phyloP scores from a whole-genome alignment of 208 protist species.

The Leishmania turanica region DNA sequence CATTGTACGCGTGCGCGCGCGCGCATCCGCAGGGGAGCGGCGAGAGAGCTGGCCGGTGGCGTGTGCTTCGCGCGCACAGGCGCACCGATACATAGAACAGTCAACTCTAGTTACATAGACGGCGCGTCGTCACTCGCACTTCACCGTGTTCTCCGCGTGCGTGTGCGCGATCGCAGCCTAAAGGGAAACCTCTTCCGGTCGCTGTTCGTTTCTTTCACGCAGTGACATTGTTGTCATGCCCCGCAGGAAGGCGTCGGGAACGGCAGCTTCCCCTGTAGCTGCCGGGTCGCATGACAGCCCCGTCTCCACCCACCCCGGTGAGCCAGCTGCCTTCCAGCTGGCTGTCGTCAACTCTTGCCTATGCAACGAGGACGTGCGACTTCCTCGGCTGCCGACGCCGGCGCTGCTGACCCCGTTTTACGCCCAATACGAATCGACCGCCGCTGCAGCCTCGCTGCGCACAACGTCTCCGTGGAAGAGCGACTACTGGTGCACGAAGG shows the following conservation, averaged over 20 bases:
- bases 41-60: background rate
- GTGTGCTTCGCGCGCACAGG: background rate
- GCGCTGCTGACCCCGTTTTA: slow-evolving; percentile 63
- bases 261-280: background rate
- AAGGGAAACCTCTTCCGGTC: background rate
- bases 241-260: background rate
- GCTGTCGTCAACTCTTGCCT: slow-evolving; percentile 58
- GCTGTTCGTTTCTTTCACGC: background rate
- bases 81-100: background rate
- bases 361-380: slow-evolving; percentile 48
- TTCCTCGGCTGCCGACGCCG: slow-evolving; percentile 50
- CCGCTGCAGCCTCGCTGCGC: background rate
- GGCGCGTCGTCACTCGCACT: background rate
- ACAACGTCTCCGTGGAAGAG: slow-evolving; percentile 15
- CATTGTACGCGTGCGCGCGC: background rate
- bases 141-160: background rate
- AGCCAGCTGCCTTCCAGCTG: slow-evolving; percentile 31
- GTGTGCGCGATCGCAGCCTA: background rate
- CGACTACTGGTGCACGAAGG: slow-evolving; percentile 52
- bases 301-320: background rate
- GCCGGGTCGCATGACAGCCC: background rate
- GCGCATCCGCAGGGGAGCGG: background rate
- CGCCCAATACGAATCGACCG: slow-evolving; percentile 6
- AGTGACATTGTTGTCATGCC: background rate
- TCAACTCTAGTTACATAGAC: background rate